Evolutionary conservation across 2,329 filamentous ascomycete genomes (phyloP).

Genomic region (Diaporthe sp.): DNA sequence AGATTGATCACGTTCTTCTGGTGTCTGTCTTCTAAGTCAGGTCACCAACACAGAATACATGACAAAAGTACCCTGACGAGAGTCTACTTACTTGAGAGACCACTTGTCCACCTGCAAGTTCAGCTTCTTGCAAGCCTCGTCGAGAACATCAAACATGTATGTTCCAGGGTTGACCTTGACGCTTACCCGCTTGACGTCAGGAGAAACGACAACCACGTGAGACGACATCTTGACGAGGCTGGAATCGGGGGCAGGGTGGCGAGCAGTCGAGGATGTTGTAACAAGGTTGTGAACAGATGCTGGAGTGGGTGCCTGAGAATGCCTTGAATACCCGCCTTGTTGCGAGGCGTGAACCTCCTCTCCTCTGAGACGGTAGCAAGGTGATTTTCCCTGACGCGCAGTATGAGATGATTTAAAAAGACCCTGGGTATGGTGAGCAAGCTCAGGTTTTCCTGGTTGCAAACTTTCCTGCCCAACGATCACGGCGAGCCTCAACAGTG

Average conservation of each 20-base stretch:
- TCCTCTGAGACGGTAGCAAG: background rate
- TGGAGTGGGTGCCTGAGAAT: background rate
- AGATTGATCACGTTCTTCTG: slow-evolving; percentile 90
- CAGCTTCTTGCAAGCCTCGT: slow-evolving; percentile 89
- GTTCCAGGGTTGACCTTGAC: slow-evolving; percentile 88
- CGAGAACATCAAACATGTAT: slow-evolving; percentile 85
- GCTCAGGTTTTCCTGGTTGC: background rate
- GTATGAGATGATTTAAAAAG: background rate
- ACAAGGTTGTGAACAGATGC: slow-evolving; percentile 7
- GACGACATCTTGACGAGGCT: slow-evolving; percentile 76
- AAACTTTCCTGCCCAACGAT: background rate
- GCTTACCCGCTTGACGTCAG: slow-evolving; percentile 79
- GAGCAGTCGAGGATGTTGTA: slow-evolving; percentile 12
- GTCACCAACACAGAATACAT: too few relatives aligned
- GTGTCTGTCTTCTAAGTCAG: slow-evolving; percentile 63
- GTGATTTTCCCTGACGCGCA: background rate
- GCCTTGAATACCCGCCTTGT: background rate
- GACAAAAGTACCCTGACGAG: background rate
- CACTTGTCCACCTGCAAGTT: slow-evolving; percentile 79
- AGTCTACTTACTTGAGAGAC: slow-evolving; percentile 77
- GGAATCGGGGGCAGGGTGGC: background rate
- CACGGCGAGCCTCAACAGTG: background rate
- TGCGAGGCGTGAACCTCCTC: background rate
- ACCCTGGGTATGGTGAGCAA: background rate
- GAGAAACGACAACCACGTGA: slow-evolving; percentile 89